A percentile compares a stretch with the other conserved stretches of the same genome.
Conservation (phyloP, 495 filamentous ascomycete genomes). For the Penicillium antarcticum region DNA sequence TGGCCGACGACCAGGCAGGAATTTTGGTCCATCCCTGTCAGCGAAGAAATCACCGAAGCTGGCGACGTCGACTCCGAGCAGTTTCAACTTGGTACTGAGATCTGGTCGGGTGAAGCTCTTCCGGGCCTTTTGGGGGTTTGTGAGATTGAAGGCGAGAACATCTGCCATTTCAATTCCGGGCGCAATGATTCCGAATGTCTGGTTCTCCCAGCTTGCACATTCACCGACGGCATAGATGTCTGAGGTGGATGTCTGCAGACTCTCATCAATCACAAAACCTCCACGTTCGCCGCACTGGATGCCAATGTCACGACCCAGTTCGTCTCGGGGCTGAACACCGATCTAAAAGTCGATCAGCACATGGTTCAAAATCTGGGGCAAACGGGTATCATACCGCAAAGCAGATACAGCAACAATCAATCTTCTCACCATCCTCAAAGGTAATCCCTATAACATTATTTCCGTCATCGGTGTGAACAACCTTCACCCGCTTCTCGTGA, state of each 20-base stretch:
- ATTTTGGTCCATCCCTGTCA: conserved; percentile 80
- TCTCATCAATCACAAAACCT: conserved; percentile 71
- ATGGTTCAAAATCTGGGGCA: too few relatives aligned
- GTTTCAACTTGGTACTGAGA: conserved; percentile 90
- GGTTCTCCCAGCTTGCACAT: conserved; percentile 90
- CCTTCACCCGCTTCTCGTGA: conserved; percentile 71
- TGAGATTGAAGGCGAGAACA: conserved; percentile 91
- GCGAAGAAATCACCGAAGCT: conserved; percentile 98
- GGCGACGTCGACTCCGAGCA: conserved; percentile 90
- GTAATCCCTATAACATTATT: conserved; percentile 71
- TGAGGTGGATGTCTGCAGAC: conserved; percentile 66
- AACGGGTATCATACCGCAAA: conserved; percentile 62
- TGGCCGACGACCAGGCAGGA: conserved; percentile 57
- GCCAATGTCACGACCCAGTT: conserved; percentile 66
- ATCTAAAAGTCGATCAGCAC: conserved; percentile 43
- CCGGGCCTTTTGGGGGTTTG: conserved; percentile 71
- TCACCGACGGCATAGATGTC: conserved; percentile 92
- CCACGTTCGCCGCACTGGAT: conserved; percentile 74
- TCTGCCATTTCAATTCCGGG: conserved; percentile 97
- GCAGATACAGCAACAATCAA: conserved; percentile 82
- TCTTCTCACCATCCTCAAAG: conserved; percentile 81
- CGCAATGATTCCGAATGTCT: conserved; percentile 91
- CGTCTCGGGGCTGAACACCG: conserved; percentile 81
- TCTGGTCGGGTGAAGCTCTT: conserved; percentile 80
- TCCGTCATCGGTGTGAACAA: conserved; percentile 63